A percentile compares a stretch with the other conserved stretches of the same genome.
These are phyloP conservation scores for Gymnopus androsaceus DNA, from an alignment of 1,284 basidiomycete genomes.

Conservation along the genomic window DNA sequence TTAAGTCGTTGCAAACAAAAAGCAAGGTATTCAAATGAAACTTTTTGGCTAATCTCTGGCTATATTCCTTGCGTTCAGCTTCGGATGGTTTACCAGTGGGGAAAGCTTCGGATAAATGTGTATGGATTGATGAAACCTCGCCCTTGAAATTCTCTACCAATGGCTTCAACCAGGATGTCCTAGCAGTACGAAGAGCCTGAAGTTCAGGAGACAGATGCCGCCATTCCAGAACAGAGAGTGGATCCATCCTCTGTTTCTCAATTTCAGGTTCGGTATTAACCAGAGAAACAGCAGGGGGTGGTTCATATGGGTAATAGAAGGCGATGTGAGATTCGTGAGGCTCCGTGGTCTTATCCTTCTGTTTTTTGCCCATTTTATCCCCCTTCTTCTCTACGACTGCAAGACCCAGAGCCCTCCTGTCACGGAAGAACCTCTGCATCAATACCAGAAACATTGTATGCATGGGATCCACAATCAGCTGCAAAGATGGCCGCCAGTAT, in stretches of 20 bases:
- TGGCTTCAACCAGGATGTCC: too few species aligned
- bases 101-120: too few species aligned
- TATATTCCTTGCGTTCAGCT: too few species aligned
- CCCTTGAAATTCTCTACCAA: too few species aligned
- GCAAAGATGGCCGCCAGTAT: constrained; percentile 3
- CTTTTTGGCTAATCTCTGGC: too few species aligned
- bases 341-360: too few species aligned
- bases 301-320: neutral
- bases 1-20: neutral
- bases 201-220: neutral
- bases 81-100: too few species aligned
- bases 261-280: neutral
- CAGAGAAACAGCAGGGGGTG: neutral
- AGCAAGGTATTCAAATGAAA: neutral
- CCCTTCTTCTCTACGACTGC: neutral
- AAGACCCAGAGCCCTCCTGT: neutral
- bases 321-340: neutral
- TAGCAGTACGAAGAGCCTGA: too few species aligned
- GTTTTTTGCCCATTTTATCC: too few species aligned
- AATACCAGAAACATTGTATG: neutral
- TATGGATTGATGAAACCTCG: too few species aligned
- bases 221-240: neutral
- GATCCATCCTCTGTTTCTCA: neutral
- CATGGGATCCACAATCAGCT: neutral
- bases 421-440: constrained; percentile 1